Percentiles rank a stretch among this genome's conserved stretches.
phyloP scores from a whole-genome alignment of 73 alveolate genomes.

The Paramecium biaurelia region DNA sequence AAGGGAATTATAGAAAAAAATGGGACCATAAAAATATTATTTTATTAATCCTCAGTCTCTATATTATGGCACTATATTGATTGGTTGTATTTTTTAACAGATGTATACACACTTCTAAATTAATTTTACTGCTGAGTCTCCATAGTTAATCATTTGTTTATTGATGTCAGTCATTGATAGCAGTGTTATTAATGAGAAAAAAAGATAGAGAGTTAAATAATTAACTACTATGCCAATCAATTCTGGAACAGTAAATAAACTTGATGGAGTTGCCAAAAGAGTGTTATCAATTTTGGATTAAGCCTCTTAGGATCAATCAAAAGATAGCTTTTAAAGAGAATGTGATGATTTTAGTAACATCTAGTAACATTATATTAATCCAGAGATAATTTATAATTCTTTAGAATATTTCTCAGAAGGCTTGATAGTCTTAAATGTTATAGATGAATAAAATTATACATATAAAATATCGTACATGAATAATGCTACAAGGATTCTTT shows the following conservation, averaged over 20 bases:
- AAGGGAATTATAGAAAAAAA: neutral
- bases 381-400: neutral
- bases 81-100: neutral
- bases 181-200: neutral
- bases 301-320: neutral
- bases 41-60: neutral
- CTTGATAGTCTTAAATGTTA: neutral
- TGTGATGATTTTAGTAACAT: neutral
- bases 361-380: neutral
- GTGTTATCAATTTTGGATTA: neutral
- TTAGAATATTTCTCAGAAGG: neutral
- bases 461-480: slow-evolving; percentile 1
- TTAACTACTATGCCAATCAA: neutral
- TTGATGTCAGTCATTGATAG: neutral
- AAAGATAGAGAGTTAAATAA: neutral
- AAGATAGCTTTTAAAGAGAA: neutral
- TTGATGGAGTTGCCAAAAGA: neutral
- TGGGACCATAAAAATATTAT: neutral
- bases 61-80: neutral
- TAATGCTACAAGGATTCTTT: neutral
- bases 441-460: neutral
- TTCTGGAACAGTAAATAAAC: neutral
- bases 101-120: neutral
- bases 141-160: neutral
- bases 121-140: neutral